These are phyloP conservation scores for Fraxinus excelsior DNA, from an alignment of 257 asterid species.

Conservation along the genomic window DNA sequence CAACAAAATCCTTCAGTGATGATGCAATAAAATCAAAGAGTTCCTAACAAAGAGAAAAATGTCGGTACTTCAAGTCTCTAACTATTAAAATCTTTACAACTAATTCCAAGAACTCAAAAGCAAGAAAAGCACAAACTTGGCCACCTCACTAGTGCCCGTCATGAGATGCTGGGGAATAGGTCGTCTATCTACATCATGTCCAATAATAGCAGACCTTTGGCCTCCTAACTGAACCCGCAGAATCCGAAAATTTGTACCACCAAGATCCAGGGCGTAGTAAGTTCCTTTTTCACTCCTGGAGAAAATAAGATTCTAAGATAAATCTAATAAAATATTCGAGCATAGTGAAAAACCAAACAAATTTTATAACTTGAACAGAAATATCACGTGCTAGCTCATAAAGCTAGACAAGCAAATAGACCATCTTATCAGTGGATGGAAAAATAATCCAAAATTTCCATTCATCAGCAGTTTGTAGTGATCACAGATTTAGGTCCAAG, in stretches of 20 bases:
- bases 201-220: conserved; percentile 52
- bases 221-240: conserved; percentile 66
- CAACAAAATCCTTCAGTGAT: conserved; percentile 58
- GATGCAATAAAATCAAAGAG: conserved; percentile 80
- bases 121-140: conserved; percentile 8
- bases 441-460: neutral
- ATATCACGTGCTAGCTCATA: conserved; percentile 8
- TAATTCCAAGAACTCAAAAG: conserved; percentile 1
- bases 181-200: conserved; percentile 45
- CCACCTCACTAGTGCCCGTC: conserved; percentile 64
- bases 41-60: conserved; percentile 42
- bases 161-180: conserved; percentile 62
- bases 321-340: neutral
- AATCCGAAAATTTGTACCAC: conserved; percentile 69
- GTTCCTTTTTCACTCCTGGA: conserved; percentile 56
- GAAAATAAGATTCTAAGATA: neutral
- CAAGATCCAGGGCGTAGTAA: conserved; percentile 66
- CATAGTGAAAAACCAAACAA: neutral
- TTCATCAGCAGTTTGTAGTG: neutral
- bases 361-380: neutral
- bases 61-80: conserved; percentile 8
- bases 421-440: neutral
- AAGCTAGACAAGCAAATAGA: neutral
- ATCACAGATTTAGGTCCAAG: conserved; percentile 5
- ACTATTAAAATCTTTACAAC: neutral